Conservation (phyloP, 2,329 filamentous ascomycete species). For the Cladophialophora carrionii region DNA sequence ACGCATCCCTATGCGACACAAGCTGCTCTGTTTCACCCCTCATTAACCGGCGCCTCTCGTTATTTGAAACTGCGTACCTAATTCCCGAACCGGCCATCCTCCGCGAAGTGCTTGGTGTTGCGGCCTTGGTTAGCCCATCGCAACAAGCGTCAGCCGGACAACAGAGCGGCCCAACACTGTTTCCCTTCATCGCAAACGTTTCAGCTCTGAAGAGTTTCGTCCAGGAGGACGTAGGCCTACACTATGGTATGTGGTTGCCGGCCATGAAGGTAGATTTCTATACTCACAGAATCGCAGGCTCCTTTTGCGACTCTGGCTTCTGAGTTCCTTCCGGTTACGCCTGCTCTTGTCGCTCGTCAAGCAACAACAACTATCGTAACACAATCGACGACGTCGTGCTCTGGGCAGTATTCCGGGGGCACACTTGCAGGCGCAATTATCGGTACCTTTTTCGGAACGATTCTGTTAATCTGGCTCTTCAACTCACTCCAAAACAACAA, state of each 20-base stretch:
- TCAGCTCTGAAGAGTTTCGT: neutral
- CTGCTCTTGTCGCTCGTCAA: conserved; percentile 31
- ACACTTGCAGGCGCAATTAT: conserved; percentile 38
- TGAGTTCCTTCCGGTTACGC: conserved; percentile 26
- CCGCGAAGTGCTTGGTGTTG: conserved; percentile 9
- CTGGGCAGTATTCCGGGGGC: conserved; percentile 37
- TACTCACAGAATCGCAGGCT: conserved; percentile 19
- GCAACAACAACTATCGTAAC: conserved; percentile 34
- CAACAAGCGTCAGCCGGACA: conserved; percentile 1
- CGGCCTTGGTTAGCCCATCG: conserved; percentile 1
- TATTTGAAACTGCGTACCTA: conserved; percentile 2
- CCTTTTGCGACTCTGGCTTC: conserved; percentile 25
- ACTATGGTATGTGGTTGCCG: conserved; percentile 28
- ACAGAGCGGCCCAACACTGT: neutral
- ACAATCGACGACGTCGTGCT: conserved; percentile 25
- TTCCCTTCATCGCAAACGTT: neutral
- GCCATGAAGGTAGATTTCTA: neutral
- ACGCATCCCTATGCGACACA: conserved; percentile 1
- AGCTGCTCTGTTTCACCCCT: neutral
- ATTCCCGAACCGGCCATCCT: neutral
- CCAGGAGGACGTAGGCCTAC: neutral
- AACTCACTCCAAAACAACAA: conserved; percentile 26
- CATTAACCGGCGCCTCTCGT: neutral
- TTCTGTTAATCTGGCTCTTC: conserved; percentile 37
- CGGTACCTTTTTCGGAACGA: conserved; percentile 38